Evolutionary conservation across 441 rosid genomes (phyloP), one percentile per base, ranked within the genome.

Genomic region (Pelargonium fulgidum): DNA sequence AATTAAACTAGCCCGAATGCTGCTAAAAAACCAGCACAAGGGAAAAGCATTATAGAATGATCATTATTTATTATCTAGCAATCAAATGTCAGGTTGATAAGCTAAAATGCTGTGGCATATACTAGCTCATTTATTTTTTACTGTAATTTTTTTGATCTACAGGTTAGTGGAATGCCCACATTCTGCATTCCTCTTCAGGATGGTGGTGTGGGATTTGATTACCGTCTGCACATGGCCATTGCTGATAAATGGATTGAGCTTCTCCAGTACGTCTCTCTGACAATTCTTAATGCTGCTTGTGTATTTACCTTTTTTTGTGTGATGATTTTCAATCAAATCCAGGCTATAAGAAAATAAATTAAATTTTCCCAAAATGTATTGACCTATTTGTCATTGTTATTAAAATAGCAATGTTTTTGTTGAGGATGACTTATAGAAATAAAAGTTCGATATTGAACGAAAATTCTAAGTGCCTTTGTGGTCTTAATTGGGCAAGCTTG

Each of bases 91-190:
- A 61, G 39, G 22, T 24, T 42, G 14, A 61, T 61, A 11, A 61
- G 39, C 19, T 7, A 17, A 56, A 7, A 17, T 19, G 62, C 62
- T 61, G 8, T 22, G 64, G 5, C 11, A 61, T 61, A 14, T 12
- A 24, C 41, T 61, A 29, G 39, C 4, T 54, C 19, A 29, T 75
- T 50, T 47, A 65, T 52, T 68, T 47, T 36, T 61, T 33, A 36
- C 56, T 47, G 4, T 16, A 41, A 8, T 62, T 72, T 78, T 67
- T 26, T 63, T 64, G 66, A 41, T 67, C 26, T 77, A 69, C 87
- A 94, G 98, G 99, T 94, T 71, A 92, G 99, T 59, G 98, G 99
- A 81, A 94, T 94, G 99, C 99, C 99, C 82, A 86, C 97, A 16
- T 89, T 94, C 76, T 87, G 98, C 81, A 64, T 94, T 75, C 91